These are phyloP conservation scores for Antrodiella citrinella DNA, from an alignment of 768 basidiomycete genomes.

Conservation along the genomic window DNA sequence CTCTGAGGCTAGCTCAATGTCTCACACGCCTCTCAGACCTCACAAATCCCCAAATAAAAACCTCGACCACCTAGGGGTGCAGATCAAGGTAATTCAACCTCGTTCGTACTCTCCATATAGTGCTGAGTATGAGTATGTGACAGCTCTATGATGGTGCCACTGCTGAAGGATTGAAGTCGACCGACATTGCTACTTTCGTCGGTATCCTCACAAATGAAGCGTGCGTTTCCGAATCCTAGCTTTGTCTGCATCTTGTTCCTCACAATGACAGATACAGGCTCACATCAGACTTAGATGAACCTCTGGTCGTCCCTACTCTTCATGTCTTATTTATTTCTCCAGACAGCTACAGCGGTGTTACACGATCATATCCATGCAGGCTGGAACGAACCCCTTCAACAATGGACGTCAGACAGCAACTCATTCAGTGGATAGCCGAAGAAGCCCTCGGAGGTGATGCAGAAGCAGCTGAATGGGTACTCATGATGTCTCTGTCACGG, in stretches of 20 bases:
- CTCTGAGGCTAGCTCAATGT: too few species aligned
- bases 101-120: too few species aligned
- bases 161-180: constrained; percentile 42
- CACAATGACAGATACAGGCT: constrained; percentile 19
- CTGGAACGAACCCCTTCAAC: constrained; percentile 9
- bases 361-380: constrained; percentile 29
- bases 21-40: constrained; percentile 27
- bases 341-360: constrained; percentile 32
- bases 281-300: constrained; percentile 25
- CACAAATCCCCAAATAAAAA: constrained; percentile 62
- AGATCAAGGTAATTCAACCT: constrained; percentile 52
- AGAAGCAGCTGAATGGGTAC: constrained; percentile 67
- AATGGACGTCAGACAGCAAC: constrained; percentile 36
- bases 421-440: constrained; percentile 67
- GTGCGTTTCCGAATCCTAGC: constrained; percentile 30
- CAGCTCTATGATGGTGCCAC: constrained; percentile 53
- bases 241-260: background rate
- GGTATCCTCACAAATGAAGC: constrained; percentile 63
- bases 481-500: constrained; percentile 50
- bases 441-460: constrained; percentile 62
- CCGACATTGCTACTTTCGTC: constrained; percentile 61
- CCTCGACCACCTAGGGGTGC: constrained; percentile 54
- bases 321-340: constrained; percentile 54
- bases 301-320: constrained; percentile 48
- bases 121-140: too few species aligned